Evolutionary conservation across 352 stramenopile species (phyloP).

Genomic region (Phytopythium montanum): DNA sequence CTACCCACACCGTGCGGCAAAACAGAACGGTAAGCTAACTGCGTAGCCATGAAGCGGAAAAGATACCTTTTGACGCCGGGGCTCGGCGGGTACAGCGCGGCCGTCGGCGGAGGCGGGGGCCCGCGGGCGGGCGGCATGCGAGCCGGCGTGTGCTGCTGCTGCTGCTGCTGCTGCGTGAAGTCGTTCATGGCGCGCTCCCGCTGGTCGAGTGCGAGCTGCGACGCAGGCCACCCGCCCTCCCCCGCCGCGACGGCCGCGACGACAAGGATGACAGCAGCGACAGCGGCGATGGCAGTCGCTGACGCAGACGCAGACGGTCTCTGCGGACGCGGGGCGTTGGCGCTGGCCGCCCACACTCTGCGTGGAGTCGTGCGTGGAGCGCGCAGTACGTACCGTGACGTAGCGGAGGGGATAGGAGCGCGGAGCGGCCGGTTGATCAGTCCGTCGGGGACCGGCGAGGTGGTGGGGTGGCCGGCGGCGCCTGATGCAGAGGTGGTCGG

Average conservation of each 20-base stretch:
- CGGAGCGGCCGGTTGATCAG: background rate
- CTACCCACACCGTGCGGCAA: background rate
- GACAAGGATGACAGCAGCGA: background rate
- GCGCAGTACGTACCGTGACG: background rate
- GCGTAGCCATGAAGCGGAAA: background rate
- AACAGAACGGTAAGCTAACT: background rate
- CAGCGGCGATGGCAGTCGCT: background rate
- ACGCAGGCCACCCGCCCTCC: background rate
- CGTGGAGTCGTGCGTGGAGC: background rate
- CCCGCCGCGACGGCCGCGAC: background rate
- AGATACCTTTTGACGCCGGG: constrained; percentile 8
- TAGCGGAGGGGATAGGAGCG: no score
- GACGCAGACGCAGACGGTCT: no score
- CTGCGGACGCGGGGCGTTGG: background rate
- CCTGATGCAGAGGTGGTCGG: no score
- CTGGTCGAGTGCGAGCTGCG: background rate
- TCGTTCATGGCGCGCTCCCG: constrained; percentile 30
- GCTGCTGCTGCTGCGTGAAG: constrained; percentile 26
- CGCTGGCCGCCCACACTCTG: background rate
- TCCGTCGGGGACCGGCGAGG: background rate
- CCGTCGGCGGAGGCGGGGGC: background rate
- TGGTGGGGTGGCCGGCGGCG: no score
- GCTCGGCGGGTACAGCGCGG: constrained; percentile 4
- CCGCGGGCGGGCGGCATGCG: constrained; percentile 15
- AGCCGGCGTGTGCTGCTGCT: constrained; percentile 16